These are phyloP conservation scores for Clitopilus passeckerianus DNA, from an alignment of 768 basidiomycete genomes.

Conservation along the genomic window DNA sequence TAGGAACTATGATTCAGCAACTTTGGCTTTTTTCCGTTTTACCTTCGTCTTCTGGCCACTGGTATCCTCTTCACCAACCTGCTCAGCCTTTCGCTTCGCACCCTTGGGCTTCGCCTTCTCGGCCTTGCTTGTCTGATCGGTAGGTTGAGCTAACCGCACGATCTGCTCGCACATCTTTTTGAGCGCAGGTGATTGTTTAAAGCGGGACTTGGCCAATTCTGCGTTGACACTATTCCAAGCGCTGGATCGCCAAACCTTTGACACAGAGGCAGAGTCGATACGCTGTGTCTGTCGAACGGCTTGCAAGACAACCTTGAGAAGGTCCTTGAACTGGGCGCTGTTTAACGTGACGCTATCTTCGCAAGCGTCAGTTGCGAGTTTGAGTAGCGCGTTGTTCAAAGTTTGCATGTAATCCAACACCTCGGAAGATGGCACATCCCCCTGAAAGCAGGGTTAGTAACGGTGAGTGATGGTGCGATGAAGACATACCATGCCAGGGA, in stretches of 20 bases:
- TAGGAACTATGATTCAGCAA: constrained; percentile 21
- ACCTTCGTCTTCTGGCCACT: constrained; percentile 23
- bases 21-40: constrained; percentile 42
- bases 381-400: constrained; percentile 45
- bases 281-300: constrained; percentile 65
- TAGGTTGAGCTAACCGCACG: constrained; percentile 15
- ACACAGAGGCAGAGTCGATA: constrained; percentile 21
- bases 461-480: neutral
- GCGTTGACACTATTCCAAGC: constrained; percentile 49
- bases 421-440: constrained; percentile 24
- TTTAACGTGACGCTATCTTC: constrained; percentile 41
- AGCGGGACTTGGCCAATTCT: constrained; percentile 48
- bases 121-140: constrained; percentile 13
- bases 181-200: constrained; percentile 59
- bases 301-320: constrained; percentile 64
- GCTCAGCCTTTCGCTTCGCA: constrained; percentile 36
- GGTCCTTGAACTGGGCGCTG: constrained; percentile 69
- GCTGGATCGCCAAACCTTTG: constrained; percentile 52
- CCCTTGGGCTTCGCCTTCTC: constrained; percentile 20
- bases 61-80: constrained; percentile 12
- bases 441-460: constrained; percentile 3
- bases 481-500: constrained; percentile 42
- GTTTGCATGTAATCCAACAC: constrained; percentile 43
- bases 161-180: constrained; percentile 65
- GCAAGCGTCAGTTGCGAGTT: constrained; percentile 43